Evolutionary conservation across 768 basidiomycete species (phyloP).

Genomic region (Boletales sp.): DNA sequence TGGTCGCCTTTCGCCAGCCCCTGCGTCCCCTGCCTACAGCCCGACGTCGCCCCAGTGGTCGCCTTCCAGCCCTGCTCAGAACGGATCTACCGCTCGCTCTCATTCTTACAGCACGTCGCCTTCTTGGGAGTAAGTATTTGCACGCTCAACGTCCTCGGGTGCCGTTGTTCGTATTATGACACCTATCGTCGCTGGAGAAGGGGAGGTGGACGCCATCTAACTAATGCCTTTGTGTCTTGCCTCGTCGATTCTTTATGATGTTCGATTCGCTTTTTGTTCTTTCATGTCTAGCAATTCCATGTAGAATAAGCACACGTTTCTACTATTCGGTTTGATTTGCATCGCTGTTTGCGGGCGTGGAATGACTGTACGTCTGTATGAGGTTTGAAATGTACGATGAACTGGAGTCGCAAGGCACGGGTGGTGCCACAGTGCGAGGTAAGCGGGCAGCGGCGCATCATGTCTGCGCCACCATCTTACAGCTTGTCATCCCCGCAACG

Average conservation of each 20-base stretch:
- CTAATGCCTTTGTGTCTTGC: constrained; percentile 22
- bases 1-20: constrained; percentile 44
- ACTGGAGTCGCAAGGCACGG: too few relatives aligned
- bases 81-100: constrained; percentile 36
- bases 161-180: constrained; percentile 7
- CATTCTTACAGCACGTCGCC: constrained; percentile 47
- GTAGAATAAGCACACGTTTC: constrained; percentile 33
- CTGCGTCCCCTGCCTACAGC: constrained; percentile 83
- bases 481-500: too few relatives aligned
- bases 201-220: constrained; percentile 17
- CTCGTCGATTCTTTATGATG: constrained; percentile 3
- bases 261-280: constrained; percentile 4
- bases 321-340: constrained; percentile 18
- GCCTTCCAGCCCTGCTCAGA: constrained; percentile 72
- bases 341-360: not conserved
- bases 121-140: constrained; percentile 44
- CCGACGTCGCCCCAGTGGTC: constrained; percentile 85
- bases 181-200: constrained; percentile 7
- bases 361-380: not conserved
- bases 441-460: too few relatives aligned
- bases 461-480: too few relatives aligned
- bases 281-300: constrained; percentile 30
- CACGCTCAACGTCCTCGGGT: constrained; percentile 3
- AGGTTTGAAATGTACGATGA: too few relatives aligned
- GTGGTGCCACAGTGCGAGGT: too few relatives aligned